Conservation (phyloP, 2,329 filamentous ascomycete genomes). For the Scytalidium lignicola region DNA sequence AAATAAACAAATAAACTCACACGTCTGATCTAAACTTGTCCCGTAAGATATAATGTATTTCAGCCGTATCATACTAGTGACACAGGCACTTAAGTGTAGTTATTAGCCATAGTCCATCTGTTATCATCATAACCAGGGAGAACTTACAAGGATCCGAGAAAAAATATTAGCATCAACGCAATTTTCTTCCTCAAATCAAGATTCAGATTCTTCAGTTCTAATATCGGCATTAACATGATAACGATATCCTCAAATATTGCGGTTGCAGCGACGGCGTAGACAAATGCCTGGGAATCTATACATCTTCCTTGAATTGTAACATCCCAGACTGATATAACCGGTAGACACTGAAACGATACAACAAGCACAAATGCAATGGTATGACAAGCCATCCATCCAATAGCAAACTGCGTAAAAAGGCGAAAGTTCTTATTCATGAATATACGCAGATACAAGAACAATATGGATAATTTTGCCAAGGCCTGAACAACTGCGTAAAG, state of each 20-base stretch:
- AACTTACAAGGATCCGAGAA: conserved; percentile 60
- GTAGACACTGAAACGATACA: conserved; percentile 16
- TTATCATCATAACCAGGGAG: too few species aligned
- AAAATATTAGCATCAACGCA: conserved; percentile 61
- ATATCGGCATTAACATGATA: conserved; percentile 61
- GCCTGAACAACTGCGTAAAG: conserved; percentile 15
- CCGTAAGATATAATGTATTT: conserved; percentile 47
- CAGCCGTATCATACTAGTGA: conserved; percentile 52
- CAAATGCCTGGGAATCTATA: conserved; percentile 57
- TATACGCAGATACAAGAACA: conserved; percentile 16
- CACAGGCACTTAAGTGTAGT: conserved; percentile 38
- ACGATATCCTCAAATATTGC: conserved; percentile 65
- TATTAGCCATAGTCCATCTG: conserved; percentile 2
- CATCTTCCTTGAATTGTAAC: conserved; percentile 34
- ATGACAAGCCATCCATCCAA: conserved; percentile 5
- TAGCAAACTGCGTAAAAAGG: conserved; percentile 4
- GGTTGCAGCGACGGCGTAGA: conserved; percentile 60
- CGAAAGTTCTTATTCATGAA: conserved; percentile 11
- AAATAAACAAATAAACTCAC: conserved; percentile 8
- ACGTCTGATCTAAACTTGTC: conserved; percentile 14
- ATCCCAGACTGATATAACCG: conserved; percentile 15
- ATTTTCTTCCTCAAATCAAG: conserved; percentile 61
- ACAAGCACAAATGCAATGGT: conserved; percentile 9
- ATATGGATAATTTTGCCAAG: conserved; percentile 16
- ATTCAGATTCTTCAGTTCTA: conserved; percentile 56